phyloP scores from a whole-genome alignment of 192 early-diverging fungal species.

The Phycomyces blakesleeanus region DNA sequence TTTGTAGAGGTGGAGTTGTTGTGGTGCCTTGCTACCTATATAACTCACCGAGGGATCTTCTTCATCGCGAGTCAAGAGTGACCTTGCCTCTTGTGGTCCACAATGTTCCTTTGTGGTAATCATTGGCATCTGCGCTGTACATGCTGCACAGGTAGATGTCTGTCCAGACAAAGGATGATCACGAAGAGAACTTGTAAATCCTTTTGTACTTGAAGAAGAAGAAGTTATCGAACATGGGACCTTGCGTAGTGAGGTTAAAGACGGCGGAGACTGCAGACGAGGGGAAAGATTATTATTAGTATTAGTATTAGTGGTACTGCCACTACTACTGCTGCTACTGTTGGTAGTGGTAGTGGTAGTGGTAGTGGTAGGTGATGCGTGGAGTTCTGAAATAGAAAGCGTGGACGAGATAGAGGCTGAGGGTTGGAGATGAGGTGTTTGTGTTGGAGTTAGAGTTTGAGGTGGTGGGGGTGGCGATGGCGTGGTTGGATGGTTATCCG shows the following conservation, averaged over 20 bases:
- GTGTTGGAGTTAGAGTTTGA: constrained; percentile 8
- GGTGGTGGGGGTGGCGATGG: constrained; percentile 1
- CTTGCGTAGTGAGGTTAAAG: constrained; percentile 11
- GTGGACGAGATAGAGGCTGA: constrained; percentile 12
- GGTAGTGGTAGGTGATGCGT: neutral
- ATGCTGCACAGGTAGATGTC: constrained; percentile 21
- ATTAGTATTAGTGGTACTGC: too few species aligned
- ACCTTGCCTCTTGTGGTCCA: constrained; percentile 18
- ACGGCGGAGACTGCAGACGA: neutral
- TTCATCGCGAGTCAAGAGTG: constrained; percentile 34
- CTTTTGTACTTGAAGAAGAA: constrained; percentile 3
- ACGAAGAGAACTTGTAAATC: neutral
- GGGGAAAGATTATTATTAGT: neutral
- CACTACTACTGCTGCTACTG: too few species aligned
- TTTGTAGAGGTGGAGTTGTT: constrained; percentile 38
- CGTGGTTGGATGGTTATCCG: neutral
- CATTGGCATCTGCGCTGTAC: constrained; percentile 31
- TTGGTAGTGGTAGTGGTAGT: neutral
- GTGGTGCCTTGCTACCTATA: constrained; percentile 36
- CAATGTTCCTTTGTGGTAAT: constrained; percentile 3
- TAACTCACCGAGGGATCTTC: constrained; percentile 37
- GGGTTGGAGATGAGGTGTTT: constrained; percentile 5
- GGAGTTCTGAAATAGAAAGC: constrained; percentile 3
- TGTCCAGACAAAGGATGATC: neutral
- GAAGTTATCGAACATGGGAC: neutral